Evolutionary conservation across 306 rosid species (phyloP).

Genomic region (Astragalus membranaceus): DNA sequence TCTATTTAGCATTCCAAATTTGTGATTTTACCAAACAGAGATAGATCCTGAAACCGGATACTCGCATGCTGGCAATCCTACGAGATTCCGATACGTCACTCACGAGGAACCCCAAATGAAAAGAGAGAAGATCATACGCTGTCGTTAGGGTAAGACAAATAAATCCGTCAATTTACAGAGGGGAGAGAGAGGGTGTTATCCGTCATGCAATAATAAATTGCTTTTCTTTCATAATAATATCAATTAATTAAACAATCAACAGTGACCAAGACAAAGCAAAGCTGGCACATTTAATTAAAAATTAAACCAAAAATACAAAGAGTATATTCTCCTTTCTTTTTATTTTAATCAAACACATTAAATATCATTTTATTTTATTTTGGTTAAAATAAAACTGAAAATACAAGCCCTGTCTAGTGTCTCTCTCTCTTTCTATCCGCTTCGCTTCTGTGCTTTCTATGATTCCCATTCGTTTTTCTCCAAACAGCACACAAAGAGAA

Average conservation of each 20-base stretch:
- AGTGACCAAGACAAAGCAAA: constrained; percentile 18
- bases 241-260: not conserved
- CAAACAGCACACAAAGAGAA: constrained; percentile 44
- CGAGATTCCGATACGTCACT: constrained; percentile 56
- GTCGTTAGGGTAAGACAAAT: not conserved
- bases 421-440: constrained; percentile 29
- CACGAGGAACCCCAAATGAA: constrained; percentile 27
- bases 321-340: not conserved
- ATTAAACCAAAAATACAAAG: too few relatives aligned
- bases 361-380: not conserved
- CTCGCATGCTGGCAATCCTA: constrained; percentile 10
- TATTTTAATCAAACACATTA: too few relatives aligned
- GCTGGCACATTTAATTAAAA: constrained; percentile 31
- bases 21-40: not conserved
- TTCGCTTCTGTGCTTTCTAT: constrained; percentile 30
- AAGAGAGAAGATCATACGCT: not conserved
- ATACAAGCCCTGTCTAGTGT: not conserved
- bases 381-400: constrained; percentile 2
- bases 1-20: not conserved
- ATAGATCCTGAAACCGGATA: not conserved
- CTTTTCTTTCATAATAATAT: not conserved
- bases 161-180: not conserved
- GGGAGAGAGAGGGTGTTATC: constrained; percentile 15
- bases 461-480: constrained; percentile 54
- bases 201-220: constrained; percentile 11